phyloP scores from a whole-genome alignment of 1,284 basidiomycete species.

The Ustilago shanxiensis region DNA sequence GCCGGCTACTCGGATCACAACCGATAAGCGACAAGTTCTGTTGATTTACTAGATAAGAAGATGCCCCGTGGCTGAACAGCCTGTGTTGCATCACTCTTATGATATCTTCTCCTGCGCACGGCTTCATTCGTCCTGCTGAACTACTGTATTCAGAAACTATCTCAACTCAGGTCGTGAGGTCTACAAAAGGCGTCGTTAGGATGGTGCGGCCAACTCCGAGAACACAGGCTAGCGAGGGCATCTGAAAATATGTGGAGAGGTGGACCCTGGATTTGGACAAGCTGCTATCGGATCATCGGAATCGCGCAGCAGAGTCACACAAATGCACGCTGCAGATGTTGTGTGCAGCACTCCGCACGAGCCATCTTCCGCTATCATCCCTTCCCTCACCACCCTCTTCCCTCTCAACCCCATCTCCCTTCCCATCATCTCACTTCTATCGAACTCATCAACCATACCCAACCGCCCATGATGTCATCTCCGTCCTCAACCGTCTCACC shows the following conservation, averaged over 20 bases:
- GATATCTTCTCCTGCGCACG: too few species aligned
- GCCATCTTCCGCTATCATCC: slow-evolving; percentile 11
- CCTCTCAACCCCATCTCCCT: not conserved
- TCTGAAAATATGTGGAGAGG: not conserved
- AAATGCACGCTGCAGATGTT: not conserved
- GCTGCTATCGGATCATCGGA: slow-evolving; percentile 28
- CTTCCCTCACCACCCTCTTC: not conserved
- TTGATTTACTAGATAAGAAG: not conserved
- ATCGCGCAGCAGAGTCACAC: not conserved
- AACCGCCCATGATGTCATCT: not conserved
- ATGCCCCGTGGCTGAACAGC: too few species aligned
- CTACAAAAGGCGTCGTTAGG: not conserved
- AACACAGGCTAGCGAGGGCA: not conserved
- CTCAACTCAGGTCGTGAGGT: too few species aligned
- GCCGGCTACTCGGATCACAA: not conserved
- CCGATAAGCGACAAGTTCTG: not conserved
- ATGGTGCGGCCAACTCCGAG: not conserved
- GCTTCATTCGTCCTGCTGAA: too few species aligned
- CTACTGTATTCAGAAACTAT: too few species aligned
- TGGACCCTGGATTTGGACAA: slow-evolving; percentile 25
- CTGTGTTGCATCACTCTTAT: too few species aligned
- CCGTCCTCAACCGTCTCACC: slow-evolving; percentile 13
- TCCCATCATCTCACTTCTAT: not conserved
- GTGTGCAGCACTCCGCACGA: slow-evolving; percentile 16
- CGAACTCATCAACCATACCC: not conserved